phyloP scores from a whole-genome alignment of 1,139 yeast species.

The Debaryomyces singareniensis region DNA sequence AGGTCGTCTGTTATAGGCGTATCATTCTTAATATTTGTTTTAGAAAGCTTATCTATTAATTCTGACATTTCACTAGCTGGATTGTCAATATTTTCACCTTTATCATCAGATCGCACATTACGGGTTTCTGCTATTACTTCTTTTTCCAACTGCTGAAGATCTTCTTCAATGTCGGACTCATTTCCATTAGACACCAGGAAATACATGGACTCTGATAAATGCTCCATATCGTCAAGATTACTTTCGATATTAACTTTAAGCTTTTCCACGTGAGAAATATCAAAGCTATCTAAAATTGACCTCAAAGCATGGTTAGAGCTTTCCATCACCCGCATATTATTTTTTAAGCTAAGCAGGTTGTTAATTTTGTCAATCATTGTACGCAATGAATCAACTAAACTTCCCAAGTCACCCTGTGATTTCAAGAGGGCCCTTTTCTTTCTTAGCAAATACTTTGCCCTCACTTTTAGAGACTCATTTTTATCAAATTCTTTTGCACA shows the following conservation, averaged over 20 bases:
- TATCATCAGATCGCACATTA: not conserved
- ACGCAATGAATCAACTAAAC: slow-evolving; percentile 24
- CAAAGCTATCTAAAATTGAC: slow-evolving; percentile 24
- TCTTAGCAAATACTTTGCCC: slow-evolving; percentile 9
- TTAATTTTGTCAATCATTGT: slow-evolving; percentile 38
- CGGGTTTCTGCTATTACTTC: slow-evolving; percentile 1
- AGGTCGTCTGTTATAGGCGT: not conserved
- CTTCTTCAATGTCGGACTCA: slow-evolving; percentile 24
- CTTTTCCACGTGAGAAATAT: slow-evolving; percentile 24
- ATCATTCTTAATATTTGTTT: slow-evolving; percentile 3
- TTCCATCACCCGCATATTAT: slow-evolving; percentile 29
- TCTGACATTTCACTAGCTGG: slow-evolving; percentile 1
- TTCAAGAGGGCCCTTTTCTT: slow-evolving; percentile 9
- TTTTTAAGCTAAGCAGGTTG: slow-evolving; percentile 39
- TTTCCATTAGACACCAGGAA: slow-evolving; percentile 20
- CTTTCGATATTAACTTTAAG: slow-evolving; percentile 37
- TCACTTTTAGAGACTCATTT: not conserved
- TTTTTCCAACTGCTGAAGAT: slow-evolving; percentile 4
- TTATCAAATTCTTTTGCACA: slow-evolving; percentile 3
- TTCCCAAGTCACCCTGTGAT: not conserved
- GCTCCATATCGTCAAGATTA: slow-evolving; percentile 26
- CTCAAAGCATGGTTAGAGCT: slow-evolving; percentile 28
- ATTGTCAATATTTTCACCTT: not conserved
- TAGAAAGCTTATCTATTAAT: slow-evolving; percentile 1
- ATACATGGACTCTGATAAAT: slow-evolving; percentile 28